These are phyloP conservation scores for Talinum fruticosum DNA, from an alignment of 148 eudicot genomes.

Conservation along the genomic window DNA sequence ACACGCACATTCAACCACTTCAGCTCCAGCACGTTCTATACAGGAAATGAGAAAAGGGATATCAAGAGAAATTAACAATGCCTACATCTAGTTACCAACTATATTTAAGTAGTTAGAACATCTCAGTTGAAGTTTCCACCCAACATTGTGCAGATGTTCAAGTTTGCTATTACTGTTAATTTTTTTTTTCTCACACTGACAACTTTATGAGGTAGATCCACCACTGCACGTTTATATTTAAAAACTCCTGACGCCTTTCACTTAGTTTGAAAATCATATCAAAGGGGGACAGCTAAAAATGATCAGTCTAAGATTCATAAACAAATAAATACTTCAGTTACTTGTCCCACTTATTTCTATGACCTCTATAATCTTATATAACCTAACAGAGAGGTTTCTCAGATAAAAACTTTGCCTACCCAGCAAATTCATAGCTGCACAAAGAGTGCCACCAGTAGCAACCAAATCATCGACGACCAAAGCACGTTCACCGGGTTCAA, in stretches of 20 bases:
- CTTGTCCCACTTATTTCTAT: background rate
- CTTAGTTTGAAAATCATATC: too few relatives aligned
- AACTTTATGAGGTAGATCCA: background rate
- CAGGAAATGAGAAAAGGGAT: constrained; percentile 1
- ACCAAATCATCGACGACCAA: constrained; percentile 87
- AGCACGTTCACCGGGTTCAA: constrained; percentile 71
- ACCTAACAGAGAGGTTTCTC: background rate
- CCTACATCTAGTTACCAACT: background rate
- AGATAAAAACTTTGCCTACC: constrained; percentile 39
- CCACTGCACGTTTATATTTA: background rate
- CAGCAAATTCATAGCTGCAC: constrained; percentile 81
- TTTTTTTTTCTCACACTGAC: background rate
- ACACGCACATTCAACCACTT: constrained; percentile 86
- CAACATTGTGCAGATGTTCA: too few relatives aligned
- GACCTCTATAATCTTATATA: background rate
- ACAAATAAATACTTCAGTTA: too few relatives aligned
- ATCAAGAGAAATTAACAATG: background rate
- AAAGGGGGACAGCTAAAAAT: too few relatives aligned
- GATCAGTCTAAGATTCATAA: too few relatives aligned
- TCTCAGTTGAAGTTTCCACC: background rate
- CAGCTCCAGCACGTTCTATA: constrained; percentile 88
- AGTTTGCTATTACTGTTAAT: background rate
- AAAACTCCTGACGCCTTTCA: background rate
- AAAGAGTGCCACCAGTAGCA: constrained; percentile 91
- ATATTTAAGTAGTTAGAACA: background rate